phyloP scores from a whole-genome alignment of 108 stramenopile genomes.

The Epithemia pelagica region DNA sequence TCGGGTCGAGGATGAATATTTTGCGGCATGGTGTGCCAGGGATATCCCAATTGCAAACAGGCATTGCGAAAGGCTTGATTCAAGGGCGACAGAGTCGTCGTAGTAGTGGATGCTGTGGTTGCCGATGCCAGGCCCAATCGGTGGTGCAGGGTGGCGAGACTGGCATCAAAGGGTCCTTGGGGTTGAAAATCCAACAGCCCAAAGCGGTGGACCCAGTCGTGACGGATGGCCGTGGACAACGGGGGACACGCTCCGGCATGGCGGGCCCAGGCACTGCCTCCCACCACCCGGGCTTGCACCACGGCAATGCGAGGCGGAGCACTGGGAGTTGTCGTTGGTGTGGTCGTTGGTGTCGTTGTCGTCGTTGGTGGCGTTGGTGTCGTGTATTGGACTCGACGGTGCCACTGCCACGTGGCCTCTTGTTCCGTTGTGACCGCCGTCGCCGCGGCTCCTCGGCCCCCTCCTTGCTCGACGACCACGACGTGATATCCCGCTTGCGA shows the following conservation, averaged over 20 bases:
- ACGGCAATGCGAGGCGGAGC: constrained; percentile 32
- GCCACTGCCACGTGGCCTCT: constrained; percentile 26
- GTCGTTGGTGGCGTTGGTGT: constrained; percentile 28
- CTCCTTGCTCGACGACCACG: constrained; percentile 49
- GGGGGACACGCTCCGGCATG: constrained; percentile 3
- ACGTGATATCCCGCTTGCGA: constrained; percentile 35
- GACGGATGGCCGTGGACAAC: constrained; percentile 32
- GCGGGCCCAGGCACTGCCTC: constrained; percentile 19
- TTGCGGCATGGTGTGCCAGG: not conserved
- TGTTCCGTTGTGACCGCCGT: constrained; percentile 28
- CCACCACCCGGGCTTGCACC: constrained; percentile 50
- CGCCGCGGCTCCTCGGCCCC: constrained; percentile 9
- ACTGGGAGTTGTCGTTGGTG: constrained; percentile 9
- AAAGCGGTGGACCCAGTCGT: constrained; percentile 38
- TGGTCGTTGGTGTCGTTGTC: constrained; percentile 3
- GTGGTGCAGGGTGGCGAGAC: constrained; percentile 25
- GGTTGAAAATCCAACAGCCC: constrained; percentile 27
- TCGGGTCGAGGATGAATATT: not conserved
- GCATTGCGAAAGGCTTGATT: not conserved
- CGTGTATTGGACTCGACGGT: constrained; percentile 22
- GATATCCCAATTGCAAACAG: not conserved
- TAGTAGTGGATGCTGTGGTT: not conserved
- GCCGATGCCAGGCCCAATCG: constrained; percentile 29
- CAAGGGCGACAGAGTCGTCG: not conserved
- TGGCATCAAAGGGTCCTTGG: constrained; percentile 27